phyloP scores from a whole-genome alignment of 2,329 filamentous ascomycete species.

The Penicillium sp. region DNA sequence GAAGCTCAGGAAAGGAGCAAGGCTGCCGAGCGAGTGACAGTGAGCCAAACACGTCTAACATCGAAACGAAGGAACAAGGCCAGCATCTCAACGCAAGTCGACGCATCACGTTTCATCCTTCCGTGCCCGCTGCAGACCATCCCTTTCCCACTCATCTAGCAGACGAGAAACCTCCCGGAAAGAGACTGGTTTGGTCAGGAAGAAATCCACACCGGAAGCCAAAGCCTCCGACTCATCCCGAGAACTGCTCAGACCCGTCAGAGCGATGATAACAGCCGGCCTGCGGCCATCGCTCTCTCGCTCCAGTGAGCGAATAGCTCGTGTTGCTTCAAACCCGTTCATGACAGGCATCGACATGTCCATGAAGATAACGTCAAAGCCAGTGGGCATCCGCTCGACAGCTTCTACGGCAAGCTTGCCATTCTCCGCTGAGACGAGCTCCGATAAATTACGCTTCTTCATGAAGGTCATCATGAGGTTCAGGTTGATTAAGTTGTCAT shows the following conservation, averaged over 20 bases:
- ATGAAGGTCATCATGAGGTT: constrained; percentile 48
- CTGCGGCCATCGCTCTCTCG: constrained; percentile 35
- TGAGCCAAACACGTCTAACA: background rate
- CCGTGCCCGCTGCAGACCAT: constrained; percentile 17
- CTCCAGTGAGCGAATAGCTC: constrained; percentile 48
- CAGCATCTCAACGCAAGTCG: background rate
- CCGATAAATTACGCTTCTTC: constrained; percentile 40
- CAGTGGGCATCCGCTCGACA: constrained; percentile 33
- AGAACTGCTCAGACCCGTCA: constrained; percentile 49
- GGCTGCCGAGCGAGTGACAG: background rate
- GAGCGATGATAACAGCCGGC: constrained; percentile 46
- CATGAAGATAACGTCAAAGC: constrained; percentile 52
- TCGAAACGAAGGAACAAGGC: background rate
- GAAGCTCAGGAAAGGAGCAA: background rate
- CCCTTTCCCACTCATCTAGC: constrained; percentile 37
- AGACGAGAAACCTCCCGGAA: constrained; percentile 47
- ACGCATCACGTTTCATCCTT: constrained; percentile 2
- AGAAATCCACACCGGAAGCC: constrained; percentile 48
- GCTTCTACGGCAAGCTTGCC: constrained; percentile 48
- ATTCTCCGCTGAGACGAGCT: constrained; percentile 45
- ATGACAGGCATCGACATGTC: constrained; percentile 53
- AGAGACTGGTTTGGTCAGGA: constrained; percentile 51
- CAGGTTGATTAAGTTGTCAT: constrained; percentile 51
- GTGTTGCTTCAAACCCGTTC: constrained; percentile 52
- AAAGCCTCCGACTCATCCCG: constrained; percentile 48